Evolutionary conservation across 2,329 filamentous ascomycete genomes (phyloP).

Genomic region (Alternaria postmessia): DNA sequence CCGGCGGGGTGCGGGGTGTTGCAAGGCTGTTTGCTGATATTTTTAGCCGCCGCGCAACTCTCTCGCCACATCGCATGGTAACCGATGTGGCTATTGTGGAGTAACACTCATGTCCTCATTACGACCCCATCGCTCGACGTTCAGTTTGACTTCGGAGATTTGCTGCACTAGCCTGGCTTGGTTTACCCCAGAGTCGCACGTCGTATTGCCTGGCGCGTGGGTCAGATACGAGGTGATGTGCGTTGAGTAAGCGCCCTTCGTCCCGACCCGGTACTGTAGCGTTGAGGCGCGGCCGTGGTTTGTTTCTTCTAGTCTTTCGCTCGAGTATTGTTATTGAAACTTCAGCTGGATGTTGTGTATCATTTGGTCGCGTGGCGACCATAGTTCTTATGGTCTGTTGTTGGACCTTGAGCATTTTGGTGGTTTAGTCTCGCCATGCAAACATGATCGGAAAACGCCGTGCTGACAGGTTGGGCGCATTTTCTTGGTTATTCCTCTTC

Average conservation of each 20-base stretch:
- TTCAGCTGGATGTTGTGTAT: not conserved
- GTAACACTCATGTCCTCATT: not conserved
- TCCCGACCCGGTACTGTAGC: conserved; percentile 15
- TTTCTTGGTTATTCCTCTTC: too few relatives aligned
- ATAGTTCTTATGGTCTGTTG: not conserved
- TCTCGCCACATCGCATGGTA: conserved; percentile 14
- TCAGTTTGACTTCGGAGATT: conserved; percentile 17
- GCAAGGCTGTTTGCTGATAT: conserved; percentile 24
- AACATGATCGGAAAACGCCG: not conserved
- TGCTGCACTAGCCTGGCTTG: conserved; percentile 25
- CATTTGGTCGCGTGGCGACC: not conserved
- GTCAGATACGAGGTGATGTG: conserved; percentile 40
- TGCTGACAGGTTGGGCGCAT: not conserved
- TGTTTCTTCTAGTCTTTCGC: not conserved
- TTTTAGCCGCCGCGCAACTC: conserved; percentile 3
- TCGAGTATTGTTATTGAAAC: not conserved
- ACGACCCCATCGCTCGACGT: not conserved
- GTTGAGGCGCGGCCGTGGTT: conserved; percentile 11
- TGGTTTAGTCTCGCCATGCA: not conserved
- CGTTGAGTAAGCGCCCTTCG: conserved; percentile 30
- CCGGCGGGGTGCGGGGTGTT: conserved; percentile 7
- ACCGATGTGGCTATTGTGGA: conserved; percentile 6
- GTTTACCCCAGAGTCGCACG: conserved; percentile 36
- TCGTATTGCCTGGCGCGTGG: conserved; percentile 35
- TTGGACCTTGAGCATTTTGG: not conserved